Percentiles rank a stretch among this genome's conserved stretches.
Conservation (phyloP, 495 filamentous ascomycete species). For the Xylaria cubensis region DNA sequence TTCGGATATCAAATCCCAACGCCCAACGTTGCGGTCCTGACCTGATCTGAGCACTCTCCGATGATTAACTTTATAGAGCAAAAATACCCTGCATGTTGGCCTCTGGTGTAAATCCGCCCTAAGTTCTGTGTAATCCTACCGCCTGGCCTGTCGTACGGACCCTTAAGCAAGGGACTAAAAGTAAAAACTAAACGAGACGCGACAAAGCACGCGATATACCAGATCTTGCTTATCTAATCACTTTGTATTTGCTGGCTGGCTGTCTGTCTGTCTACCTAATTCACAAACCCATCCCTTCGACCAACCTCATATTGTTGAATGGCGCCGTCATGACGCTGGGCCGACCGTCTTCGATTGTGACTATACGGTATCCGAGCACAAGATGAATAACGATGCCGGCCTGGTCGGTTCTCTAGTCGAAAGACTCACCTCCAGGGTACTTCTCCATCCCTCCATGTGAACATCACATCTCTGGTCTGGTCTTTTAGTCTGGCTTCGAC, state of each 20-base stretch:
- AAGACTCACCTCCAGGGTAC: constrained; percentile 67
- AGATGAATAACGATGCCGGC: constrained; percentile 68
- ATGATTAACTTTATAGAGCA: constrained; percentile 11
- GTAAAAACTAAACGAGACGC: neutral
- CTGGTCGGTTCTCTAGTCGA: constrained; percentile 70
- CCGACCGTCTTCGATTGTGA: constrained; percentile 36
- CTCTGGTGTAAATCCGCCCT: neutral
- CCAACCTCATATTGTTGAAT: constrained; percentile 35
- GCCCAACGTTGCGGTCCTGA: constrained; percentile 12
- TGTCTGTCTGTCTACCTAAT: constrained; percentile 9
- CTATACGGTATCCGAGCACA: constrained; percentile 44
- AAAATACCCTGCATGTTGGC: constrained; percentile 1
- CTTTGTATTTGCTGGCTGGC: neutral
- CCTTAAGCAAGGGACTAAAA: neutral
- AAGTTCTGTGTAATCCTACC: neutral
- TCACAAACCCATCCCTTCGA: neutral
- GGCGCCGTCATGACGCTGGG: constrained; percentile 45
- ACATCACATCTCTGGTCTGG: neutral
- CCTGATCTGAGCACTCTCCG: constrained; percentile 24
- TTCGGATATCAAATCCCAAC: constrained; percentile 18
- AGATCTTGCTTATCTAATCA: neutral
- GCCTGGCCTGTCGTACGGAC: neutral
- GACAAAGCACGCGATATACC: neutral
- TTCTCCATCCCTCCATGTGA: constrained; percentile 22
- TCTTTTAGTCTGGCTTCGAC: neutral